These are phyloP conservation scores for Coniochaeta prunicola DNA, from an alignment of 2,329 filamentous ascomycete species.

Conservation along the genomic window DNA sequence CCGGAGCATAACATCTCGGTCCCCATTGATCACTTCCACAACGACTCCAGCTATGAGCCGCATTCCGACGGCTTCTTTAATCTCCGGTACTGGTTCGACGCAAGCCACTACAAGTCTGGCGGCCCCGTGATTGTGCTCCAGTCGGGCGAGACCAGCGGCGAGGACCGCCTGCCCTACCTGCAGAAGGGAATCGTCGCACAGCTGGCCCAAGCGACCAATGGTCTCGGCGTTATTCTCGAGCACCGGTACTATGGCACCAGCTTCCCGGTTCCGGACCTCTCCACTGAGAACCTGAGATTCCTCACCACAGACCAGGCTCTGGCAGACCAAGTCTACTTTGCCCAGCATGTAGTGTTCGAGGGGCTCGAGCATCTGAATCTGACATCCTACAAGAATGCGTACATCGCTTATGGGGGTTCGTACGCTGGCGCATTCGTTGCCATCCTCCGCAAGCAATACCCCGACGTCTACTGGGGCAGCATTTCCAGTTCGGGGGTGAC, in stretches of 20 bases:
- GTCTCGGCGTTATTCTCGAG: slow-evolving; percentile 74
- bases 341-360: slow-evolving; percentile 61
- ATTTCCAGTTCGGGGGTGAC: slow-evolving; percentile 79
- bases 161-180: slow-evolving; percentile 59
- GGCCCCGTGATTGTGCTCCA: slow-evolving; percentile 76
- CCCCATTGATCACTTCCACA: slow-evolving; percentile 76
- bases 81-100: slow-evolving; percentile 79
- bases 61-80: slow-evolving; percentile 62
- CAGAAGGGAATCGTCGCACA: slow-evolving; percentile 72
- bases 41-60: slow-evolving; percentile 69
- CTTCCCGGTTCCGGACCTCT: slow-evolving; percentile 59
- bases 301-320: slow-evolving; percentile 76
- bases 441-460: slow-evolving; percentile 68
- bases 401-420: slow-evolving; percentile 75
- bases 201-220: slow-evolving; percentile 62
- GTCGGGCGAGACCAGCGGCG: slow-evolving; percentile 61
- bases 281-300: slow-evolving; percentile 67
- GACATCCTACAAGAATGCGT: slow-evolving; percentile 58
- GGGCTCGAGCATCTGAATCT: slow-evolving; percentile 62
- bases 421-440: slow-evolving; percentile 78
- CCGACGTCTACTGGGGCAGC: slow-evolving; percentile 68
- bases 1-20: slow-evolving; percentile 34
- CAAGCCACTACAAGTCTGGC: slow-evolving; percentile 64
- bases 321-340: slow-evolving; percentile 77
- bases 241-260: slow-evolving; percentile 82